Base-by-base conservation (phyloP, 306 rosid genomes). In the Medicago ruthenica region DNA sequence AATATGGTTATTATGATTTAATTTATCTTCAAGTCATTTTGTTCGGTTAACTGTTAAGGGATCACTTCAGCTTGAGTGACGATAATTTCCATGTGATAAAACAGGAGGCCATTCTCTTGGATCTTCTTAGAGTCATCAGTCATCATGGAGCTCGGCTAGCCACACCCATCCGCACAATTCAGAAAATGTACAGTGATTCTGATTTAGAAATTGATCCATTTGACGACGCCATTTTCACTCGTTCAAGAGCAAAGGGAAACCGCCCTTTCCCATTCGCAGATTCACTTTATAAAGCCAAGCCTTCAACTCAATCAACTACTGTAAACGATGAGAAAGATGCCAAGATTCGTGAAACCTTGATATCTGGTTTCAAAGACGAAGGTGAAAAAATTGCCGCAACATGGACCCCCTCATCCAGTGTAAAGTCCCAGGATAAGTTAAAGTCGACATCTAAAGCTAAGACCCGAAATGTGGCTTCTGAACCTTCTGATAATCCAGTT, bases 131-230 rank as follows among this genome's bases (percentile, higher is more conserved):
- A 86, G 98, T 96, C 51, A 80, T 96, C 78, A 82, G 91, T 82
- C 97, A 96, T 84, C 98, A 96, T 58, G 79, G 82, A 79, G 99
- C 93, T 62, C 88, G 92, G 80, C 87, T 96, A 34, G 99, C 99
- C 51, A 96, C 98, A 12, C 98, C 97, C 16, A 89, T 96, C 76
- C 97, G 99, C 86, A 96, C 99, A 17, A 82, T 96, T 74, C 98
- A 90, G 86, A 92, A 87, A 82, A 79, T 87, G 67, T 86, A 80
- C 76, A 64, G 89, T 18, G 97, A 89, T 47, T 65, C 80, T 71
- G 97, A 92, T 80, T 50, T 90, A 85, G 98, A 90, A 74, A 81
- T 77, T 36, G 84, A 86, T 74, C 90, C 96, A 59, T 92, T 90
- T 72, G 85, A 87, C 4, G 89, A 89, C 54, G 76, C 88, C 74